phyloP scores from a whole-genome alignment of 305 asterid genomes.

The Fraxinus sp. region DNA sequence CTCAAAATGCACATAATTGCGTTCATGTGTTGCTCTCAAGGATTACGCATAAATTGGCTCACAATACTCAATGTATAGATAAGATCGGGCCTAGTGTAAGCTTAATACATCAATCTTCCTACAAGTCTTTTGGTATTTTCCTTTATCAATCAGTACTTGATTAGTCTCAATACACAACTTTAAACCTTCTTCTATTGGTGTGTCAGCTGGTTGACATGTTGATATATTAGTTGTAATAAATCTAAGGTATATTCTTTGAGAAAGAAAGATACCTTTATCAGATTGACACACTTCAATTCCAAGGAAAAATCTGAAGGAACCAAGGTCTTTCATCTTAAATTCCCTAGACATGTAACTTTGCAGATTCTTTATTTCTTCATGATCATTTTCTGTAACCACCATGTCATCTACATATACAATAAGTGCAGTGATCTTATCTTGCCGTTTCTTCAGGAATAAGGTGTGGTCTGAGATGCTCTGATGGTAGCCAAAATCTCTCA shows the following conservation, averaged over 20 bases:
- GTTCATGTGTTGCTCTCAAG: not conserved
- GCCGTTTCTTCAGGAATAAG: no score
- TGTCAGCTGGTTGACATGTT: not conserved
- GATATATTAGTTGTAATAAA: not conserved
- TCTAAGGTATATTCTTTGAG: not conserved
- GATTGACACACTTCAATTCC: not conserved
- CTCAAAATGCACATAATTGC: not conserved
- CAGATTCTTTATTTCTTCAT: no score
- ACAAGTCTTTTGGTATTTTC: not conserved
- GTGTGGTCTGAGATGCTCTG: no score
- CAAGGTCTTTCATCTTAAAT: not conserved
- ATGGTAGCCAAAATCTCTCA: no score
- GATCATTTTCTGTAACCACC: no score
- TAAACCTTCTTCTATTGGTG: not conserved
- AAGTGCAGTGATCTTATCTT: no score
- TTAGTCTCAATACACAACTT: not conserved
- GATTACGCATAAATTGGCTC: not conserved
- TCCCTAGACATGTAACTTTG: no score
- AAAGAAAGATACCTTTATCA: not conserved
- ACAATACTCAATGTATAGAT: not conserved
- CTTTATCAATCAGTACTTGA: not conserved
- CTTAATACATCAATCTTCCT: not conserved
- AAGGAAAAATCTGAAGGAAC: not conserved
- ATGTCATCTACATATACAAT: no score
- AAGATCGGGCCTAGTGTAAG: not conserved